Evolutionary conservation across 441 rosid species (phyloP).

Genomic region (Flueggea neowawraea): DNA sequence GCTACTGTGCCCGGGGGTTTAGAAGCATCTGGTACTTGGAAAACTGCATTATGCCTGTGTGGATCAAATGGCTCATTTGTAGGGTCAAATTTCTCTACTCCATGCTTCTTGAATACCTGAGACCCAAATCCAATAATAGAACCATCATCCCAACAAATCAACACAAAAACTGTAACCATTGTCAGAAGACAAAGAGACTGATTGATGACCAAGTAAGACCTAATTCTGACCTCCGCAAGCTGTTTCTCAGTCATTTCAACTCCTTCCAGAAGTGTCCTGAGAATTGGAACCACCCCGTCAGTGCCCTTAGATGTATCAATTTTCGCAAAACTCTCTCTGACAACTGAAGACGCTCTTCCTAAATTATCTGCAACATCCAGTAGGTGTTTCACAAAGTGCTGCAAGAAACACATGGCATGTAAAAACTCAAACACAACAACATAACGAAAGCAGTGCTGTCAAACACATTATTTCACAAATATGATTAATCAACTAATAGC

Average conservation of each 20-base stretch:
- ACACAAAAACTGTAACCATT: neutral
- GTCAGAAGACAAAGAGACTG: neutral
- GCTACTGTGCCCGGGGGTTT: conserved; percentile 93
- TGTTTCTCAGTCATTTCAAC: conserved; percentile 99
- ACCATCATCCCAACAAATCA: neutral
- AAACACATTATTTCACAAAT: too few species aligned
- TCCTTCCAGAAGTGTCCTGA: conserved; percentile 83
- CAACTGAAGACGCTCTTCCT: conserved; percentile 87
- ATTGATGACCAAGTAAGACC: neutral
- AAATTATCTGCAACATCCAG: conserved; percentile 96
- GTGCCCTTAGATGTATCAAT: conserved; percentile 61
- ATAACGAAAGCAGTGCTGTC: too few species aligned
- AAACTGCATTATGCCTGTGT: conserved; percentile 78
- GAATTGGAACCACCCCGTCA: conserved; percentile 61
- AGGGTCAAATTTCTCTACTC: conserved; percentile 76
- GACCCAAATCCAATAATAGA: conserved; percentile 9
- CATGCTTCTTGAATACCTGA: conserved; percentile 76
- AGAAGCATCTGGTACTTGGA: conserved; percentile 75
- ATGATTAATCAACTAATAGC: neutral
- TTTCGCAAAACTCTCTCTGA: conserved; percentile 70
- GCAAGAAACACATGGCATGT: conserved; percentile 14
- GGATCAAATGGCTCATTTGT: conserved; percentile 87
- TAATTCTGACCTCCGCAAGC: conserved; percentile 59
- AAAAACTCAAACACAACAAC: conserved; percentile 4
- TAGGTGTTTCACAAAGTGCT: conserved; percentile 83